Conservation (phyloP, 2,329 filamentous ascomycete species). For the Myotisia sp. region DNA sequence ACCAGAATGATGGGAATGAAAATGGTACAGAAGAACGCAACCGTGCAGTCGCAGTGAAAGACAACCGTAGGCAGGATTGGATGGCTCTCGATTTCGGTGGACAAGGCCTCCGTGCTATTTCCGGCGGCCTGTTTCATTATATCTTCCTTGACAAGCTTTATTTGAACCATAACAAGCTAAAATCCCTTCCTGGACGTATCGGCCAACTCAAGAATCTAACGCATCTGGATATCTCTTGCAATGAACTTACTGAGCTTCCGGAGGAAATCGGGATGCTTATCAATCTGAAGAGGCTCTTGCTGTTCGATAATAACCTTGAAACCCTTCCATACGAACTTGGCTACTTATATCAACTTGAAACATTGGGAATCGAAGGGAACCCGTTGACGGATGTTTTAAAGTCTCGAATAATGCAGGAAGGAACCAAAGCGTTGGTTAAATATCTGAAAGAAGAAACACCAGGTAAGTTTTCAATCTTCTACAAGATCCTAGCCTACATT, state of each 20-base stretch:
- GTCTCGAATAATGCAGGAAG: constrained; percentile 70
- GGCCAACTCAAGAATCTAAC: constrained; percentile 68
- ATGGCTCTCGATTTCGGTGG: constrained; percentile 86
- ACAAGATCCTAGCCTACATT: constrained; percentile 9
- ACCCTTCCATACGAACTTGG: constrained; percentile 76
- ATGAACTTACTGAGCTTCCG: constrained; percentile 67
- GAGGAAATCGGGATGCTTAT: constrained; percentile 95
- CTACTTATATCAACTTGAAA: constrained; percentile 73
- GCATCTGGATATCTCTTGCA: constrained; percentile 76
- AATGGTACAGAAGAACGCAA: constrained; percentile 45
- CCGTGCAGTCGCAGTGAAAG: constrained; percentile 48
- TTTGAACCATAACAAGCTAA: constrained; percentile 82
- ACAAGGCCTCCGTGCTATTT: constrained; percentile 78
- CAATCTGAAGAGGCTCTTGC: constrained; percentile 66
- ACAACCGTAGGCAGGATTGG: constrained; percentile 59
- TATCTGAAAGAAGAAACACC: constrained; percentile 72
- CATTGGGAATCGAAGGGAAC: constrained; percentile 85
- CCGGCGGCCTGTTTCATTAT: constrained; percentile 69
- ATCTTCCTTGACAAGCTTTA: constrained; percentile 83
- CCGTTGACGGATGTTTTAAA: constrained; percentile 64
- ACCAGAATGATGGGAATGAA: constrained; percentile 34
- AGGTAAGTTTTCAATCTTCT: constrained; percentile 42
- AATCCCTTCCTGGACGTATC: constrained; percentile 62
- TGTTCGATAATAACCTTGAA: constrained; percentile 82
- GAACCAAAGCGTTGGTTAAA: constrained; percentile 71